phyloP scores from a whole-genome alignment of 1,284 basidiomycete species.

The Lentinula novae-zelandiae region DNA sequence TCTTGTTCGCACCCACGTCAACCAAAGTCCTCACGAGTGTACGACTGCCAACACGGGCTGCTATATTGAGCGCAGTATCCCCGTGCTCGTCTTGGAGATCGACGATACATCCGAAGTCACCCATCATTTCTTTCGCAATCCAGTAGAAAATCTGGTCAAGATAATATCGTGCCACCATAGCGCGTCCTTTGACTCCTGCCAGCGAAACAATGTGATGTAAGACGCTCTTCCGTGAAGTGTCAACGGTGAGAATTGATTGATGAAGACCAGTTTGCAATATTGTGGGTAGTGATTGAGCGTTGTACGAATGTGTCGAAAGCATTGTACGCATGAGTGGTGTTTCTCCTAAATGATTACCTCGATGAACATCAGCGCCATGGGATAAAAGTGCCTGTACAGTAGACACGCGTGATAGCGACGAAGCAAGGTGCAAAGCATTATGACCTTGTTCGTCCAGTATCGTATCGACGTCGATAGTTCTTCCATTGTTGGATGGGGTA shows the following conservation, averaged over 20 bases:
- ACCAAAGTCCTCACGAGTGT: slow-evolving; percentile 85
- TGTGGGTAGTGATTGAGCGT: slow-evolving; percentile 71
- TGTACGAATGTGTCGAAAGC: slow-evolving; percentile 85
- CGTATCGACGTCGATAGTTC: slow-evolving; percentile 64
- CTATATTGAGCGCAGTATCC: slow-evolving; percentile 94
- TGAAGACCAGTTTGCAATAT: slow-evolving; percentile 61
- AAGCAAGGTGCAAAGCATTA: slow-evolving; percentile 91
- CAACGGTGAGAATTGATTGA: slow-evolving; percentile 82
- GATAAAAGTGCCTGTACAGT: slow-evolving; percentile 67
- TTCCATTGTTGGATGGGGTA: slow-evolving; percentile 23
- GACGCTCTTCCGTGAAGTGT: slow-evolving; percentile 85
- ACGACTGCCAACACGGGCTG: slow-evolving; percentile 90
- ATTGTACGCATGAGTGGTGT: slow-evolving; percentile 93
- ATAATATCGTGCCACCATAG: slow-evolving; percentile 85
- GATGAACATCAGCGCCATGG: slow-evolving; percentile 79
- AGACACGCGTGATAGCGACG: slow-evolving; percentile 74
- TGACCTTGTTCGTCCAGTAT: slow-evolving; percentile 94
- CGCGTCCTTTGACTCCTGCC: slow-evolving; percentile 88
- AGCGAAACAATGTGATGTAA: slow-evolving; percentile 94
- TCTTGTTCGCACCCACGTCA: slow-evolving; percentile 92
- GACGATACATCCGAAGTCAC: slow-evolving; percentile 77
- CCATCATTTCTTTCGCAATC: slow-evolving; percentile 70
- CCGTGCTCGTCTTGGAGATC: slow-evolving; percentile 96
- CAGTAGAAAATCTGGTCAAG: slow-evolving; percentile 87
- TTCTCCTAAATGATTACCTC: slow-evolving; percentile 93